These are phyloP conservation scores for Wallacemonas rigidus DNA, from an alignment of 208 protist genomes.

Conservation along the genomic window DNA sequence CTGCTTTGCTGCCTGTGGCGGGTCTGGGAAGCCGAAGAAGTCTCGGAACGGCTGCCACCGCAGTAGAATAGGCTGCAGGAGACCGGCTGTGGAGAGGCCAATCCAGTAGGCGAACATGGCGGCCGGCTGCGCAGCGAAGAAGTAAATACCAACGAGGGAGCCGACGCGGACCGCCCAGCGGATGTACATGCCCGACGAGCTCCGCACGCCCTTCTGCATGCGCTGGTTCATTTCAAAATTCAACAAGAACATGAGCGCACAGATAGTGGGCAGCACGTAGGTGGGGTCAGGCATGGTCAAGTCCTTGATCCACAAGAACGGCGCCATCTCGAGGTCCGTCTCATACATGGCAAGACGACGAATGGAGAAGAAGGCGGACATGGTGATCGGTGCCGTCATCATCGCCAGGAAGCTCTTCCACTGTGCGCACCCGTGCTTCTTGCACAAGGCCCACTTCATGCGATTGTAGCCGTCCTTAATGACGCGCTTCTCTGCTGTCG, in stretches of 20 bases:
- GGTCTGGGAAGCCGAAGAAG: slow-evolving; percentile 83
- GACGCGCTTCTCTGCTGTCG: slow-evolving; percentile 80
- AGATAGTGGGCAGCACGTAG: slow-evolving; percentile 75
- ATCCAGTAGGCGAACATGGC: slow-evolving; percentile 93
- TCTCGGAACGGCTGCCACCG: slow-evolving; percentile 87
- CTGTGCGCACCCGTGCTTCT: slow-evolving; percentile 80
- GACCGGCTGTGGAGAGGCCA: slow-evolving; percentile 73
- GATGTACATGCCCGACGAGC: slow-evolving; percentile 74
- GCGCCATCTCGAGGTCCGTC: slow-evolving; percentile 78
- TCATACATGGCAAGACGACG: slow-evolving; percentile 83
- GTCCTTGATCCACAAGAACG: slow-evolving; percentile 85
- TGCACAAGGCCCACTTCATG: slow-evolving; percentile 86
- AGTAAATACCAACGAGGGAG: slow-evolving; percentile 74
- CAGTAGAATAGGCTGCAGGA: slow-evolving; percentile 84
- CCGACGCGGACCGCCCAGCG: slow-evolving; percentile 72
- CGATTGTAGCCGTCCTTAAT: slow-evolving; percentile 86
- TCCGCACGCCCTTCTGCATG: slow-evolving; percentile 83
- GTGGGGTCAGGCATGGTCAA: slow-evolving; percentile 89
- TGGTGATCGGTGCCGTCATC: slow-evolving; percentile 74
- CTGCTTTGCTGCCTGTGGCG: slow-evolving; percentile 67
- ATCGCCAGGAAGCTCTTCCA: slow-evolving; percentile 82
- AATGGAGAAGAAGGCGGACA: slow-evolving; percentile 87
- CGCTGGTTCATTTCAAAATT: slow-evolving; percentile 91
- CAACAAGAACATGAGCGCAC: slow-evolving; percentile 80
- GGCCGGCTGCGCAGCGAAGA: slow-evolving; percentile 75